phyloP scores from a whole-genome alignment of 441 rosid species.

The Populus hybrid region DNA sequence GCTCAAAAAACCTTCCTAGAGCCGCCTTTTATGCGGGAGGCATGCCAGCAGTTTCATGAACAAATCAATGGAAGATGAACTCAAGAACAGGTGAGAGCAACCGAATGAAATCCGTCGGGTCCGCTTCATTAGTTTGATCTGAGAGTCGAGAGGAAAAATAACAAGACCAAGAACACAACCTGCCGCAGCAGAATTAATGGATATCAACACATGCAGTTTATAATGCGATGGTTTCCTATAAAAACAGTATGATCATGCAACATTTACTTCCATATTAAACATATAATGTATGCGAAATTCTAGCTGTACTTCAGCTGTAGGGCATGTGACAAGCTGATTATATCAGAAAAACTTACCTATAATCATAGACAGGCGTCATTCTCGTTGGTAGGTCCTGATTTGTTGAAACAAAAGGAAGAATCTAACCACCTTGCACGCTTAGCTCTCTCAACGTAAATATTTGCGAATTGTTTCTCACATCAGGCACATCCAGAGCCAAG shows the following conservation, averaged over 20 bases:
- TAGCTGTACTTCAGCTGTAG: no score
- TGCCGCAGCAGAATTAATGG: background rate
- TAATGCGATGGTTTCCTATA: no score
- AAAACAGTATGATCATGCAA: no score
- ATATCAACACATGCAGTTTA: no score
- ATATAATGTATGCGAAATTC: no score
- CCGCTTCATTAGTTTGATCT: background rate
- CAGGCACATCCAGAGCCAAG: conserved; percentile 76
- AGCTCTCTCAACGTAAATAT: conserved; percentile 48
- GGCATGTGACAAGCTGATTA: no score
- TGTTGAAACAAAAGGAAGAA: conserved; percentile 39
- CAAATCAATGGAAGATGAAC: background rate
- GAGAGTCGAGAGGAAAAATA: background rate
- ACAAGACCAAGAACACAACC: background rate
- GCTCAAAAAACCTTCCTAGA: background rate
- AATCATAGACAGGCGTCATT: conserved; percentile 30
- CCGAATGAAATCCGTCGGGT: background rate
- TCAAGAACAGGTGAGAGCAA: background rate
- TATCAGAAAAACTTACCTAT: conserved; percentile 3
- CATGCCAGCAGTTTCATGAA: background rate
- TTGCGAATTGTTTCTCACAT: conserved; percentile 46
- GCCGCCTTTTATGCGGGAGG: background rate
- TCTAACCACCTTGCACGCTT: conserved; percentile 69
- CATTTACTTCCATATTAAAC: no score
- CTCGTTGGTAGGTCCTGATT: conserved; percentile 31